These are phyloP conservation scores for Cucurbita moschata DNA, from an alignment of 306 rosid species.

Conservation along the genomic window DNA sequence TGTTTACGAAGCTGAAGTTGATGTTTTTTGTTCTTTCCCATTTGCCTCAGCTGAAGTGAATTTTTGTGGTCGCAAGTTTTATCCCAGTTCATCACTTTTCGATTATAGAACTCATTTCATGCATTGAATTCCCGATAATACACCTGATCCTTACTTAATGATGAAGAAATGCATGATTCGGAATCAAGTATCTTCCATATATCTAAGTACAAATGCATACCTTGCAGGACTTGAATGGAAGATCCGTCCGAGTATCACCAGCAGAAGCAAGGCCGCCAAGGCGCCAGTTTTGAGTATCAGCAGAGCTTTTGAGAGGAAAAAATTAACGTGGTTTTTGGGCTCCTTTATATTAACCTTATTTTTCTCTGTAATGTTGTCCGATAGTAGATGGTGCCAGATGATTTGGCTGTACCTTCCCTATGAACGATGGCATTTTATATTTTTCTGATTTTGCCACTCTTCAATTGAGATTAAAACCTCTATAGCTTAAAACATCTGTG, in stretches of 20 bases:
- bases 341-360: background rate
- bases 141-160: too few species aligned
- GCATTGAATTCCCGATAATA: too few species aligned
- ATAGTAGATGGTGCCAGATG: background rate
- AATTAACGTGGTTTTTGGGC: background rate
- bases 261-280: conserved; percentile 71
- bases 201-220: conserved; percentile 9
- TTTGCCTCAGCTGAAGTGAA: background rate
- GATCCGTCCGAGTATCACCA: conserved; percentile 50
- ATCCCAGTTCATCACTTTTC: background rate
- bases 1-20: too few species aligned
- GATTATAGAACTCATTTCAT: background rate
- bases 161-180: background rate
- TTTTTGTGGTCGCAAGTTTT: background rate
- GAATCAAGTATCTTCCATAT: background rate
- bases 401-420: background rate
- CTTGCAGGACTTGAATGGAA: conserved; percentile 71
- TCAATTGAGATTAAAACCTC: too few species aligned
- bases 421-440: background rate
- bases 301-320: background rate
- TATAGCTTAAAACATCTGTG: too few species aligned
- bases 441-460: background rate
- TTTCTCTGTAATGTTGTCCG: background rate
- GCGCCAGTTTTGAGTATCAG: conserved; percentile 36
- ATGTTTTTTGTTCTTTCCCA: background rate